Evolutionary conservation across 306 rosid genomes (phyloP).

Genomic region (Cicer chorassanicum): DNA sequence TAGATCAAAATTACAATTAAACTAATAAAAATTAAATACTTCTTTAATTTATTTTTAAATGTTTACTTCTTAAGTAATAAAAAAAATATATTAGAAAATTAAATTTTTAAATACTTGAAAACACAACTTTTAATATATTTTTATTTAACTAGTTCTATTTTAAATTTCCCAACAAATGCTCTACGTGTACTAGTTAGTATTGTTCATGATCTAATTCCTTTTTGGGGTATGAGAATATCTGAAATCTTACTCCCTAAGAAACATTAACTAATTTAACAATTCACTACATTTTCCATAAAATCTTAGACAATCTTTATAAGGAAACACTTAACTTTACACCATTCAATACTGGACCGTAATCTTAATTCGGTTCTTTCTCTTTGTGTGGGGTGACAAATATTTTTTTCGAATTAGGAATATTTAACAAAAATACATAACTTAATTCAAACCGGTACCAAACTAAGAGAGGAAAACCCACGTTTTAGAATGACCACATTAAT

Average conservation of each 20-base stretch:
- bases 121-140: no score
- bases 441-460: slow-evolving; percentile 27
- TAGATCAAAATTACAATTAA: no score
- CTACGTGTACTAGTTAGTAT: no score
- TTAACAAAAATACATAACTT: slow-evolving; percentile 12
- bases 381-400: slow-evolving; percentile 3
- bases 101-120: no score
- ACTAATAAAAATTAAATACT: no score
- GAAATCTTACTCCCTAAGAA: slow-evolving; percentile 39
- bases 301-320: slow-evolving; percentile 37
- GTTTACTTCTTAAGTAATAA: no score
- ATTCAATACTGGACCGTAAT: background rate
- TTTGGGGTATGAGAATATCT: background rate
- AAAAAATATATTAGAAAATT: no score
- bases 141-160: no score
- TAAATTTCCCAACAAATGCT: no score
- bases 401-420: background rate
- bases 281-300: slow-evolving; percentile 20
- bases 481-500: slow-evolving; percentile 32
- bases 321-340: slow-evolving; percentile 28
- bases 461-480: slow-evolving; percentile 32
- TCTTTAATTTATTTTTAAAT: no score
- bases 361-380: background rate
- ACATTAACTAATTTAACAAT: slow-evolving; percentile 19
- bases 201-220: background rate